Conservation (phyloP, 768 basidiomycete species). For the Mycena latifolia region DNA sequence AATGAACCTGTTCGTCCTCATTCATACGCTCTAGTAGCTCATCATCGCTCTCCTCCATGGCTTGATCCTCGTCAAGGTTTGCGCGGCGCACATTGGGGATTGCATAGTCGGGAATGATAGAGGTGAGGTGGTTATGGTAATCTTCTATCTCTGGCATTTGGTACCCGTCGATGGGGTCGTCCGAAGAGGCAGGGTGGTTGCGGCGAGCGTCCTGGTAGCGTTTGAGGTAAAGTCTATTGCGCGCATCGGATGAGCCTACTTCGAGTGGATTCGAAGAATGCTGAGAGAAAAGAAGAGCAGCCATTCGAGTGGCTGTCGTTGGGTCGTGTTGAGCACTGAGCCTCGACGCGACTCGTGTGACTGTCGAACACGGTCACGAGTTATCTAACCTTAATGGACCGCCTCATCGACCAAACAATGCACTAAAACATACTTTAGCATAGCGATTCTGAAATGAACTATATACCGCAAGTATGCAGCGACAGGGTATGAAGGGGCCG, state of each 20-base stretch:
- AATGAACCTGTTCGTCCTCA: conserved; percentile 45
- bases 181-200: conserved; percentile 55
- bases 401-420: neutral
- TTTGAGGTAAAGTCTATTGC: conserved; percentile 60
- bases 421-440: conserved; percentile 27
- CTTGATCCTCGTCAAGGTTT: conserved; percentile 60
- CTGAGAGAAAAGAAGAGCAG: conserved; percentile 57
- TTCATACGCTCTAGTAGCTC: conserved; percentile 44
- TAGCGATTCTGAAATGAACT: conserved; percentile 1
- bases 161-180: conserved; percentile 61
- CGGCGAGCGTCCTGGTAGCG: conserved; percentile 47
- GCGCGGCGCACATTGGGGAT: conserved; percentile 32
- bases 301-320: no score
- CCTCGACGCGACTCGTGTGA: neutral
- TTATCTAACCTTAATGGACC: neutral
- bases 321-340: no score
- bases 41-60: conserved; percentile 62
- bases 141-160: conserved; percentile 53
- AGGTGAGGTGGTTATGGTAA: conserved; percentile 65
- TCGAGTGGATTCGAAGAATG: conserved; percentile 85
- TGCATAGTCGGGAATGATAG: conserved; percentile 50
- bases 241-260: conserved; percentile 69
- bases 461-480: conserved; percentile 18
- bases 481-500: conserved; percentile 23
- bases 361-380: conserved; percentile 20